Percentiles rank a stretch among this genome's conserved stretches.
These are phyloP conservation scores for Avena eriantha DNA, from an alignment of 176 grass and related monocot genomes.

Conservation along the genomic window DNA sequence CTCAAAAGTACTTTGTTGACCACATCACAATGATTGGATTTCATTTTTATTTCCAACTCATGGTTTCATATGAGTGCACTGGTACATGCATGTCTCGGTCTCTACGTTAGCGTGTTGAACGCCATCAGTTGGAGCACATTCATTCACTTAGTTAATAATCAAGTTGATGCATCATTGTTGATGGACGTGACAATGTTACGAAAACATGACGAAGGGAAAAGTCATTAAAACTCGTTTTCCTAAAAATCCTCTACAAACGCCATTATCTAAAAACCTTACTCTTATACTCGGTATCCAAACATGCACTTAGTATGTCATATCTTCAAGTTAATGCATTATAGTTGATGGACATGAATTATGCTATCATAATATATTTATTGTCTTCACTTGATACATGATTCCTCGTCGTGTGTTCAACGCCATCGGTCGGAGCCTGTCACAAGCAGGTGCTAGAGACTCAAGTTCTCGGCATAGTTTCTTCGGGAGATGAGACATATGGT, in stretches of 20 bases:
- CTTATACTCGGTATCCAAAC: too few relatives aligned
- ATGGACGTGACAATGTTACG: too few relatives aligned
- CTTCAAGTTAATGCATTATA: neutral
- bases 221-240: too few relatives aligned
- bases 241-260: too few relatives aligned
- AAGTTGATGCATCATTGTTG: too few relatives aligned
- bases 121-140: neutral
- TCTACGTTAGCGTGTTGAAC: neutral
- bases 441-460: constrained; percentile 39
- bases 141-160: neutral
- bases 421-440: too few relatives aligned
- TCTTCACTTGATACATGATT: neutral
- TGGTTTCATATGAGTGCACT: neutral
- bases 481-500: constrained; percentile 57
- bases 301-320: neutral
- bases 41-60: neutral
- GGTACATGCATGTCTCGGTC: neutral
- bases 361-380: neutral
- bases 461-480: constrained; percentile 58
- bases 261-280: too few relatives aligned
- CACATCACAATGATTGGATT: neutral
- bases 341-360: neutral
- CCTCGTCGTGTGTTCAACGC: too few relatives aligned
- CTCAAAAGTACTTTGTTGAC: neutral
- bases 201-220: too few relatives aligned